Conservation (phyloP, 1,284 basidiomycete species). For the Fereydounia khargensis region DNA sequence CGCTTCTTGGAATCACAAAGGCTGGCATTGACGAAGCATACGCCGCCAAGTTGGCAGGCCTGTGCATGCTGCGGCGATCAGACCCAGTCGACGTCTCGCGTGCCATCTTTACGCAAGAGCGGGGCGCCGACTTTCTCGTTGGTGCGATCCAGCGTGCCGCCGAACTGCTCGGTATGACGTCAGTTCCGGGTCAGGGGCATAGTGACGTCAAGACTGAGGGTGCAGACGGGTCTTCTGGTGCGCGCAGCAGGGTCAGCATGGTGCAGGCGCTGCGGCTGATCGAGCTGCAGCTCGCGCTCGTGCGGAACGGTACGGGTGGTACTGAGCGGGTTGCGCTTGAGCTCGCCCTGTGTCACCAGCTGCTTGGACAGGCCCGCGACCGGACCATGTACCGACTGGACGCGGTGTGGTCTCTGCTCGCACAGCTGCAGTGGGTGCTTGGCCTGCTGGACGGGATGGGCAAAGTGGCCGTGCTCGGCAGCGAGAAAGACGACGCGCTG, state of each 20-base stretch:
- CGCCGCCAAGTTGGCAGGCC: conserved; percentile 6
- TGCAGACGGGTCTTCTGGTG: neutral
- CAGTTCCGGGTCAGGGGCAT: too few species aligned
- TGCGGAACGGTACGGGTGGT: conserved; percentile 6
- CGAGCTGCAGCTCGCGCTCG: conserved; percentile 1
- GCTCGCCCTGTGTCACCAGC: conserved; percentile 16
- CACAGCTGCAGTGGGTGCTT: conserved; percentile 29
- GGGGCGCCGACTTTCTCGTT: neutral
- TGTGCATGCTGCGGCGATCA: conserved; percentile 16
- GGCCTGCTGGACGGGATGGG: conserved; percentile 16
- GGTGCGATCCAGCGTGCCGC: neutral
- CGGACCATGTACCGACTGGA: conserved; percentile 19
- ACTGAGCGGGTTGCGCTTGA: conserved; percentile 15
- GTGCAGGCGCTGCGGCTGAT: conserved; percentile 23
- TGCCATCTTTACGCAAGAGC: conserved; percentile 2
- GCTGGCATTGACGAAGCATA: neutral
- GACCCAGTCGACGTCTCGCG: conserved; percentile 15
- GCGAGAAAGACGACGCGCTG: neutral
- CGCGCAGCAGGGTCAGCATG: conserved; percentile 5
- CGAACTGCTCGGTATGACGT: neutral
- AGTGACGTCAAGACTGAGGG: neutral
- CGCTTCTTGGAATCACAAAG: neutral
- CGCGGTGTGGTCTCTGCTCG: conserved; percentile 25
- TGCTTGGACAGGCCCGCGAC: conserved; percentile 14
- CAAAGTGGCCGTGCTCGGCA: conserved; percentile 6